Conservation (phyloP, 2,329 filamentous ascomycete genomes). For the Dactylonectria macrodidyma region DNA sequence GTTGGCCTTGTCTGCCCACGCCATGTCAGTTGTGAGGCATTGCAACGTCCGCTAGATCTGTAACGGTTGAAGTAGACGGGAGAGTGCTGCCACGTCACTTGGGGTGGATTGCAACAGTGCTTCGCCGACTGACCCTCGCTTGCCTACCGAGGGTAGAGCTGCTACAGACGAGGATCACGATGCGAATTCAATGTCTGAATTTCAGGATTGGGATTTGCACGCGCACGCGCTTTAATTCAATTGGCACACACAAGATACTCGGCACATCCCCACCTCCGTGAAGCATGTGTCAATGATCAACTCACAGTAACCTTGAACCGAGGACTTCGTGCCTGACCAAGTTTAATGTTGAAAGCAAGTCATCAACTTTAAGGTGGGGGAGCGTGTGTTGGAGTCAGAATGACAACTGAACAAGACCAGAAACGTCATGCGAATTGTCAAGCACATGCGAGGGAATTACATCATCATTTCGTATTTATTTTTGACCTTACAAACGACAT, state of each 20-base stretch:
- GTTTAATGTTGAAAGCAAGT: too few relatives aligned
- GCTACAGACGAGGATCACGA: constrained; percentile 35
- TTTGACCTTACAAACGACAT: background rate
- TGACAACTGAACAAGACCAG: too few relatives aligned
- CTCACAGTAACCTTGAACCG: too few relatives aligned
- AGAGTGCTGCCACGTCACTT: constrained; percentile 44
- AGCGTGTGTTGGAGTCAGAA: too few relatives aligned
- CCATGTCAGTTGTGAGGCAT: constrained; percentile 32
- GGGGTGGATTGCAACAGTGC: constrained; percentile 16
- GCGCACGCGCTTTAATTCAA: background rate
- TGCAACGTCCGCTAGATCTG: constrained; percentile 37
- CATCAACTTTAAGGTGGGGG: too few relatives aligned
- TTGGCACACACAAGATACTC: background rate
- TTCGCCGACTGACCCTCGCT: constrained; percentile 28
- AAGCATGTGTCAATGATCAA: too few relatives aligned
- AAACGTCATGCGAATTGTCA: too few relatives aligned
- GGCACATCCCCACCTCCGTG: background rate
- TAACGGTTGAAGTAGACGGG: constrained; percentile 27
- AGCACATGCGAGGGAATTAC: too few relatives aligned
- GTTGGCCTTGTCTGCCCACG: constrained; percentile 14
- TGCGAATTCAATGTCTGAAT: constrained; percentile 42
- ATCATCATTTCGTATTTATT: background rate
- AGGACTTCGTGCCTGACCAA: too few relatives aligned
- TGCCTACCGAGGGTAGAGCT: constrained; percentile 25
- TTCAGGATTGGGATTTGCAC: constrained; percentile 11